Conservation (phyloP, 192 early-diverging fungal species). For the Linnemannia exigua region DNA sequence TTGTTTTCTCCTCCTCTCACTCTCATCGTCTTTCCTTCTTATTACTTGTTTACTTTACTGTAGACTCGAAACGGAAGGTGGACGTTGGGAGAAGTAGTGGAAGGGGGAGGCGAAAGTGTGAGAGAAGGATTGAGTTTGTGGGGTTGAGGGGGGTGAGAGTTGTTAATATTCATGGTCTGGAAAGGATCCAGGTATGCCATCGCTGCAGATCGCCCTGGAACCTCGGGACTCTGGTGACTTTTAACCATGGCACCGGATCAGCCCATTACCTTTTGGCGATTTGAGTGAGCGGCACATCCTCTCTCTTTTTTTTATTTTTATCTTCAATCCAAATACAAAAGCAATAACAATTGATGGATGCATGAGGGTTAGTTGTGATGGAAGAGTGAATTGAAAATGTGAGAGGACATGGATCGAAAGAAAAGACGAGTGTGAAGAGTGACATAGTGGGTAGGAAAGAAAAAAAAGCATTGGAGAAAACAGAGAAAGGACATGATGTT, state of each 20-base stretch:
- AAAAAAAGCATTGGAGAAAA: too few species aligned
- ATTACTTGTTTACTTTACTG: constrained; percentile 2
- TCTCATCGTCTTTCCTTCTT: constrained; percentile 7
- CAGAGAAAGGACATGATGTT: not conserved
- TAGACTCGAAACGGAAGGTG: constrained; percentile 21
- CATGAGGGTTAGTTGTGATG: too few species aligned
- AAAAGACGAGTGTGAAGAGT: not conserved
- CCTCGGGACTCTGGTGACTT: constrained; percentile 50
- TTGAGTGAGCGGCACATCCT: constrained; percentile 53
- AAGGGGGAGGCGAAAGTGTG: not conserved
- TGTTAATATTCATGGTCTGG: constrained; percentile 13
- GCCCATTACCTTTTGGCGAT: constrained; percentile 59
- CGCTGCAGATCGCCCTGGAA: constrained; percentile 56
- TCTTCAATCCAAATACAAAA: constrained; percentile 18
- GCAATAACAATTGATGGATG: not conserved
- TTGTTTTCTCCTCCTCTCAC: not conserved
- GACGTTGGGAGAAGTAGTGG: not conserved
- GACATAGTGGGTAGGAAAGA: too few species aligned
- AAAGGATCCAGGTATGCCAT: constrained; percentile 56
- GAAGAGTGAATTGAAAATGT: too few species aligned
- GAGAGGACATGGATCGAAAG: too few species aligned
- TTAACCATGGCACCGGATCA: constrained; percentile 54
- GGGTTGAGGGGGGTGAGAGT: constrained; percentile 6
- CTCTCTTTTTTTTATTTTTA: not conserved
- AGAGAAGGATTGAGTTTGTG: not conserved